These are phyloP conservation scores for Aspergillus steynii DNA, from an alignment of 495 filamentous ascomycete species.

Conservation along the genomic window DNA sequence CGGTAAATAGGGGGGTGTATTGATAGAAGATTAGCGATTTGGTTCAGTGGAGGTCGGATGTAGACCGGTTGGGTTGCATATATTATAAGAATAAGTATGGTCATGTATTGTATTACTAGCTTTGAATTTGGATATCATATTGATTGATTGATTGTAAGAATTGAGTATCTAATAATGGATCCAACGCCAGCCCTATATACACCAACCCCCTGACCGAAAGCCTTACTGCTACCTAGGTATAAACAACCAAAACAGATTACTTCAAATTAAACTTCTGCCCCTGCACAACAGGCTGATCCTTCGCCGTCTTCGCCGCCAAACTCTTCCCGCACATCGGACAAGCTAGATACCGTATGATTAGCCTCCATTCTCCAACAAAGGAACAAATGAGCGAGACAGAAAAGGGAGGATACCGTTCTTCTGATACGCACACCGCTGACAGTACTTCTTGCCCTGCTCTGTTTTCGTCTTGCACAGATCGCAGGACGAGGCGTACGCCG, in stretches of 20 bases:
- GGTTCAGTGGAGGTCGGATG: slow-evolving; percentile 17
- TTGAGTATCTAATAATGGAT: not conserved
- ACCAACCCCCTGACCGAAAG: not conserved
- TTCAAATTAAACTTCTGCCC: slow-evolving; percentile 68
- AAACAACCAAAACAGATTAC: slow-evolving; percentile 34
- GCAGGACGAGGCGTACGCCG: slow-evolving; percentile 63
- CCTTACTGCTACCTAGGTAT: not conserved
- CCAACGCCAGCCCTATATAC: slow-evolving; percentile 24
- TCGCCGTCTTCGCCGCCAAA: slow-evolving; percentile 46
- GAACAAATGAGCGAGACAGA: slow-evolving; percentile 19
- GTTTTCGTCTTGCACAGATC: slow-evolving; percentile 65
- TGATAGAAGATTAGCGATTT: slow-evolving; percentile 21
- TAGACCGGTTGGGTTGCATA: slow-evolving; percentile 37
- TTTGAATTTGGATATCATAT: slow-evolving; percentile 24
- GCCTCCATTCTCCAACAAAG: not conserved
- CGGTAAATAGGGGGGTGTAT: slow-evolving; percentile 42
- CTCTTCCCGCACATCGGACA: slow-evolving; percentile 69
- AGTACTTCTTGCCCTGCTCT: slow-evolving; percentile 60
- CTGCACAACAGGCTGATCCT: slow-evolving; percentile 55
- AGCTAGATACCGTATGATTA: slow-evolving; percentile 36
- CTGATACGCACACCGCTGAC: slow-evolving; percentile 68
- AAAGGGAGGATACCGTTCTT: slow-evolving; percentile 51
- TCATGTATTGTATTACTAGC: slow-evolving; percentile 48
- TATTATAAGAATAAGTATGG: slow-evolving; percentile 25
- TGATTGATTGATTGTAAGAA: not conserved